phyloP scores from a whole-genome alignment of 1,139 yeast genomes.

The Yamadazyma sp. region DNA sequence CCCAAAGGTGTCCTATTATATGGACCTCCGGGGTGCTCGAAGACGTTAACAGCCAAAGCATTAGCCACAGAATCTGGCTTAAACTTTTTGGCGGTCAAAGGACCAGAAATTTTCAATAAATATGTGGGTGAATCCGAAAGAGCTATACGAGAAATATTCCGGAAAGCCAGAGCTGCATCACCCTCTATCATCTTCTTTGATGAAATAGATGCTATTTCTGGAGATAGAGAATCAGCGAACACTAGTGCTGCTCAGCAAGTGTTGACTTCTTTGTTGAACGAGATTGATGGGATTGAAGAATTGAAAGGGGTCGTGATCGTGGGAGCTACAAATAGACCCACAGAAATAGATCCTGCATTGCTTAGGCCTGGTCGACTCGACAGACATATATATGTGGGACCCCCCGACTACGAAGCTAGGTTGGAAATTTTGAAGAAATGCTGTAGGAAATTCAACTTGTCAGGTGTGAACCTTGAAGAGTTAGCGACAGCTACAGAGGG shows the following conservation, averaged over 20 bases:
- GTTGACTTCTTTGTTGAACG: constrained; percentile 83
- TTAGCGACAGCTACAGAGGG: constrained; percentile 78
- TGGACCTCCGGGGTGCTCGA: constrained; percentile 98
- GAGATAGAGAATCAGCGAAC: constrained; percentile 61
- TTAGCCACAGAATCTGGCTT: constrained; percentile 93
- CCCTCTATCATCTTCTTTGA: constrained; percentile 93
- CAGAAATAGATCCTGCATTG: constrained; percentile 86
- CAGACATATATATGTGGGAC: constrained; percentile 86
- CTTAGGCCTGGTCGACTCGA: constrained; percentile 93
- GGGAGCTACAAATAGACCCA: constrained; percentile 95
- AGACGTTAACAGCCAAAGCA: constrained; percentile 91
- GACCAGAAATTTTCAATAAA: constrained; percentile 92
- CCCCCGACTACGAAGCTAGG: constrained; percentile 83
- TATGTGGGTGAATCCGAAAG: constrained; percentile 94
- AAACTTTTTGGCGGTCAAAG: constrained; percentile 89
- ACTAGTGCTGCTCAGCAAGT: constrained; percentile 82
- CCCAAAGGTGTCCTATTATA: constrained; percentile 89
- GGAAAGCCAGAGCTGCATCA: constrained; percentile 90
- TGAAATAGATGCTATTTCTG: constrained; percentile 90
- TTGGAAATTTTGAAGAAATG: constrained; percentile 71
- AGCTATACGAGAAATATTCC: constrained; percentile 82
- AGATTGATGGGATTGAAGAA: constrained; percentile 95
- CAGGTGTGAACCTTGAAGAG: constrained; percentile 40
- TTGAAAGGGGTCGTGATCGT: constrained; percentile 88
- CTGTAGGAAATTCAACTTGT: constrained; percentile 55